Evolutionary conservation across 805 yeast species (phyloP).

Genomic region (Kodamaea neixiangensis): DNA sequence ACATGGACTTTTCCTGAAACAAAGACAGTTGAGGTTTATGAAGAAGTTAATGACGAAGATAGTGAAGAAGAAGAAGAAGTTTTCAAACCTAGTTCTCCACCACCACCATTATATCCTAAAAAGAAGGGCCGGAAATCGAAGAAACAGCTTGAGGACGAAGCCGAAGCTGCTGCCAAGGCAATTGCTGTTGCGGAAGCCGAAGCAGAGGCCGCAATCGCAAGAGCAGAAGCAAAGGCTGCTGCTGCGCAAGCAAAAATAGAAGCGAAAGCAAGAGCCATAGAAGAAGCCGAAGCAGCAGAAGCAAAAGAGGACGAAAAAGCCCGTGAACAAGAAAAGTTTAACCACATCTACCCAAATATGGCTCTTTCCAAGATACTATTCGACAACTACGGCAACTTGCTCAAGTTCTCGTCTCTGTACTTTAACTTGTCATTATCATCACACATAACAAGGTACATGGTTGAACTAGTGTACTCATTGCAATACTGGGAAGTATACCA

Average conservation of each 20-base stretch:
- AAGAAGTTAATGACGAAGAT: constrained; percentile 4
- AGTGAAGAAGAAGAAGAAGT: constrained; percentile 4
- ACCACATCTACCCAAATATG: constrained; percentile 34
- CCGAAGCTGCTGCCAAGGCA: constrained; percentile 6
- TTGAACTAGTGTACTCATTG: constrained; percentile 37
- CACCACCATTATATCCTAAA: constrained; percentile 11
- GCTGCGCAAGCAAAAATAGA: constrained; percentile 6
- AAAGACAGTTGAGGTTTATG: background rate
- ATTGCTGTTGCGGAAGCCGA: constrained; percentile 16
- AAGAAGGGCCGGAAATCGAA: constrained; percentile 7
- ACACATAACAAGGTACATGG: constrained; percentile 41
- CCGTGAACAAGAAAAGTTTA: background rate
- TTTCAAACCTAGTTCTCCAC: background rate
- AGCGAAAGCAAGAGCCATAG: constrained; percentile 7
- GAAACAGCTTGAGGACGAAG: constrained; percentile 11
- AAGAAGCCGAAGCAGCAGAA: constrained; percentile 2
- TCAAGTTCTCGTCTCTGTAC: constrained; percentile 34
- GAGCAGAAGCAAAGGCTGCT: constrained; percentile 13
- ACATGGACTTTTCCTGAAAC: constrained; percentile 13
- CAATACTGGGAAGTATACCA: constrained; percentile 50
- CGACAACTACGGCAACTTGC: constrained; percentile 37
- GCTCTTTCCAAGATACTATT: constrained; percentile 37
- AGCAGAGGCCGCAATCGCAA: constrained; percentile 17
- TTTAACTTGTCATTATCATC: constrained; percentile 40
- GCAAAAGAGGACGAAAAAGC: constrained; percentile 7